Conservation (phyloP, 2,329 filamentous ascomycete genomes). For the Phialophora chinensis region DNA sequence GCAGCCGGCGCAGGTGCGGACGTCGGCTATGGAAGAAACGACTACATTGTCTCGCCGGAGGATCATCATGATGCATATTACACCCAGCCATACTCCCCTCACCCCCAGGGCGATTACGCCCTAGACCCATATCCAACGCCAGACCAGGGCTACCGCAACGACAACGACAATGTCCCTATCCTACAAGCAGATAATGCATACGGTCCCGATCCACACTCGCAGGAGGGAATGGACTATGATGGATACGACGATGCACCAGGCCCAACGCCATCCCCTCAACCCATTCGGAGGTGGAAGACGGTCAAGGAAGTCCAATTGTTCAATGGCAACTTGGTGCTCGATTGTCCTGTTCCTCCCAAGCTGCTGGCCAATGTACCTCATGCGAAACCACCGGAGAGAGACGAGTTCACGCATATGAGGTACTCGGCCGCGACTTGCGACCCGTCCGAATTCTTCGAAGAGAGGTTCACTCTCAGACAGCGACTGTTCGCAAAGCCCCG, state of each 20-base stretch:
- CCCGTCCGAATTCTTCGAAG: constrained; percentile 82
- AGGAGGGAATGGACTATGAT: constrained; percentile 46
- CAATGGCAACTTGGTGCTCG: constrained; percentile 93
- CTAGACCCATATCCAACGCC: constrained; percentile 60
- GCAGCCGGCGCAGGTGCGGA: constrained; percentile 40
- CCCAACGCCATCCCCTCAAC: constrained; percentile 58
- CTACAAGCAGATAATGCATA: constrained; percentile 67
- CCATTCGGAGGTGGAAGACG: constrained; percentile 91
- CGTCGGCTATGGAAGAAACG: constrained; percentile 58
- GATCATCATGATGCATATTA: constrained; percentile 88
- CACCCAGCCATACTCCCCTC: constrained; percentile 78
- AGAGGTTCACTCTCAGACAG: constrained; percentile 90
- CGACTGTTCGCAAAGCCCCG: constrained; percentile 89
- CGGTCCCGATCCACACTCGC: constrained; percentile 62
- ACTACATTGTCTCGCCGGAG: constrained; percentile 80
- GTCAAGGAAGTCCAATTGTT: constrained; percentile 98
- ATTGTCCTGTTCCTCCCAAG: constrained; percentile 91
- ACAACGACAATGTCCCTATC: constrained; percentile 77
- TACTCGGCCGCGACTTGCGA: constrained; percentile 96
- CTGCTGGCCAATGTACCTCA: constrained; percentile 87
- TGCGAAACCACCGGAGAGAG: constrained; percentile 77
- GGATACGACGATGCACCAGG: constrained; percentile 45
- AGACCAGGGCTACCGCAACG: constrained; percentile 68
- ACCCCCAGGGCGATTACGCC: constrained; percentile 64
- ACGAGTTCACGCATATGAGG: constrained; percentile 78